Percentiles rank a stretch among this genome's conserved stretches.
Conservation (phyloP, 2,329 filamentous ascomycete genomes). For the Colletotrichum sp. region DNA sequence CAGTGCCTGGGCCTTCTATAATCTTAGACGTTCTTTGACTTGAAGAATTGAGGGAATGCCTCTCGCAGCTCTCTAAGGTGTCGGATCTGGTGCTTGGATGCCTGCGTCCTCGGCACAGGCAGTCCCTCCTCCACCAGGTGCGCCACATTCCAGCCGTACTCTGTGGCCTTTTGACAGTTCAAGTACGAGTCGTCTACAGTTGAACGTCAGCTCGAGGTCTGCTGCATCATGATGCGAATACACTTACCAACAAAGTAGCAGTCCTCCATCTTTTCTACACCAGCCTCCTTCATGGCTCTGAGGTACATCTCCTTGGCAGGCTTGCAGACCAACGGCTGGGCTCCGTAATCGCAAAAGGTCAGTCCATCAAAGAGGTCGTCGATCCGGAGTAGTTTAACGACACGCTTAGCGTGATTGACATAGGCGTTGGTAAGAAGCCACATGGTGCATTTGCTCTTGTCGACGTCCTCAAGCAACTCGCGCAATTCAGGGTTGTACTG, state of each 20-base stretch:
- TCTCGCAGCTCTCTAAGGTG: conserved; percentile 76
- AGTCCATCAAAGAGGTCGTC: conserved; percentile 94
- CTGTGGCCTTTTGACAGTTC: conserved; percentile 80
- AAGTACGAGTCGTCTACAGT: conserved; percentile 79
- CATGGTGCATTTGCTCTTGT: conserved; percentile 80
- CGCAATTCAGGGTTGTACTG: conserved; percentile 78
- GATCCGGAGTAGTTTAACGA: conserved; percentile 79
- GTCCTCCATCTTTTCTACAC: conserved; percentile 67
- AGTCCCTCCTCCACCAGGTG: conserved; percentile 85
- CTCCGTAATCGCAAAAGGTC: conserved; percentile 90
- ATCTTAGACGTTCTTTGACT: conserved; percentile 39
- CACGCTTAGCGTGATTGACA: conserved; percentile 82
- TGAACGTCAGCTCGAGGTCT: conserved; percentile 11
- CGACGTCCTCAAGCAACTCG: conserved; percentile 79
- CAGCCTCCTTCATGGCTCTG: conserved; percentile 88
- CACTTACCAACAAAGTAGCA: conserved; percentile 94
- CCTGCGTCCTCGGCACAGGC: conserved; percentile 64
- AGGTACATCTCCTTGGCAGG: conserved; percentile 82
- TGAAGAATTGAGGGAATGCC: conserved; percentile 88
- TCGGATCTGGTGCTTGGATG: conserved; percentile 77
- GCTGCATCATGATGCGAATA: not conserved
- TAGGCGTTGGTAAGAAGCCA: conserved; percentile 99
- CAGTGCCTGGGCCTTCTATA: not conserved
- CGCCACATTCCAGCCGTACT: conserved; percentile 83
- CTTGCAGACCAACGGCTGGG: conserved; percentile 81